Evolutionary conservation across 192 early-diverging fungal species (phyloP).

Genomic region (Irineochytrium annulatum): DNA sequence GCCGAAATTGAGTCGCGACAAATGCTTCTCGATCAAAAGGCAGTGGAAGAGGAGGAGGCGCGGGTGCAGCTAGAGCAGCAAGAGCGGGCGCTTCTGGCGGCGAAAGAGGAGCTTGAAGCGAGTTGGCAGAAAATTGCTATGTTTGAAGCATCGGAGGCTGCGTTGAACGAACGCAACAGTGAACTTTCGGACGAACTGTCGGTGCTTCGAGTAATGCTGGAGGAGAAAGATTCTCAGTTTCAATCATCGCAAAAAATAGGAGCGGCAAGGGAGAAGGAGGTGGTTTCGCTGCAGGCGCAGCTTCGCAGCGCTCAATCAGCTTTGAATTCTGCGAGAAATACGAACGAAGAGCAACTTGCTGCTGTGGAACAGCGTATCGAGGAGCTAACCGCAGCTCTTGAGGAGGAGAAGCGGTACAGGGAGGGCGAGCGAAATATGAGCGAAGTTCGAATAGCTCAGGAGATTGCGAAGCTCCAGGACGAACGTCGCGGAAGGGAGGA

Average conservation of each 20-base stretch:
- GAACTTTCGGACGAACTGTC: conserved; percentile 5
- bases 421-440: conserved; percentile 18
- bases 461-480: conserved; percentile 1
- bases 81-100: conserved; percentile 5
- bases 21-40: conserved; percentile 2
- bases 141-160: background rate
- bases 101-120: conserved; percentile 6
- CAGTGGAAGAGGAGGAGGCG: conserved; percentile 3
- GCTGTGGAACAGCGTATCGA: conserved; percentile 1
- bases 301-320: conserved; percentile 1
- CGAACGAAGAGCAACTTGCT: background rate
- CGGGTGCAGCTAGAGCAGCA: background rate
- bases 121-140: conserved; percentile 4
- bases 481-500: background rate
- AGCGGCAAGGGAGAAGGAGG: conserved; percentile 10
- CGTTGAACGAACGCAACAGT: background rate
- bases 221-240: background rate
- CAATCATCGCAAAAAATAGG: too few relatives aligned
- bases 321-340: background rate
- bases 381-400: conserved; percentile 2
- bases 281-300: background rate
- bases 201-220: background rate
- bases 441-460: conserved; percentile 15
- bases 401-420: conserved; percentile 8
- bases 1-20: conserved; percentile 1